Evolutionary conservation across 768 basidiomycete species (phyloP).

Genomic region (Calvatia gigantea): DNA sequence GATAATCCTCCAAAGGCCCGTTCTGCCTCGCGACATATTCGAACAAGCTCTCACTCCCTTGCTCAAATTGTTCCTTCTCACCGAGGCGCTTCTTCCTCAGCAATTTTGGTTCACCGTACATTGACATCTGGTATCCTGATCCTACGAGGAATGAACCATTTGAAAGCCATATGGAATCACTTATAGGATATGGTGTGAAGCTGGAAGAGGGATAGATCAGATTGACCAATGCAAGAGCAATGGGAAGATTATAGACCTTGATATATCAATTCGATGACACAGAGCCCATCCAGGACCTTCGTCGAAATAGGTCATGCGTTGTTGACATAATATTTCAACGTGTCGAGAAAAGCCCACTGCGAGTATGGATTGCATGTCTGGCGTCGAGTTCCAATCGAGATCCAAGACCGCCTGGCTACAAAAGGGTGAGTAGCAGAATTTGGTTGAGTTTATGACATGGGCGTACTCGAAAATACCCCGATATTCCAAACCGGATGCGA

Average conservation of each 20-base stretch:
- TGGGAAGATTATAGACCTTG: constrained; percentile 41
- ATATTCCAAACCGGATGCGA: constrained; percentile 86
- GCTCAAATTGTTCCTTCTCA: constrained; percentile 13
- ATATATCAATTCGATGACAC: constrained; percentile 67
- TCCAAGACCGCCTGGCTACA: constrained; percentile 65
- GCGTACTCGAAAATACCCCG: constrained; percentile 55
- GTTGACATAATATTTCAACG: constrained; percentile 86
- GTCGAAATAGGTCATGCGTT: constrained; percentile 89
- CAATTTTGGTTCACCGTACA: constrained; percentile 55
- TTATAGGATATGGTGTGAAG: constrained; percentile 74
- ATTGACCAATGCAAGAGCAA: constrained; percentile 6
- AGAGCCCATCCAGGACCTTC: constrained; percentile 76
- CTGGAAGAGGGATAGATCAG: constrained; percentile 32
- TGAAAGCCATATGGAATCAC: constrained; percentile 89
- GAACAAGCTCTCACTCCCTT: constrained; percentile 53
- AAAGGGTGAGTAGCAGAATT: background rate
- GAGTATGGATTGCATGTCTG: constrained; percentile 85
- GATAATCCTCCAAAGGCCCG: constrained; percentile 86
- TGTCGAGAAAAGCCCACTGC: constrained; percentile 83
- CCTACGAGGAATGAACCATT: constrained; percentile 80
- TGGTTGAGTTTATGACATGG: background rate
- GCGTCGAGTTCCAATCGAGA: constrained; percentile 92
- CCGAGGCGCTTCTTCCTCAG: background rate
- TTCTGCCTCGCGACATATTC: constrained; percentile 80
- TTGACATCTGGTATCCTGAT: constrained; percentile 78